Evolutionary conservation across 1,284 basidiomycete species (phyloP), one percentile per base, ranked within the genome.

Genomic region (Ustilago esculenta): DNA sequence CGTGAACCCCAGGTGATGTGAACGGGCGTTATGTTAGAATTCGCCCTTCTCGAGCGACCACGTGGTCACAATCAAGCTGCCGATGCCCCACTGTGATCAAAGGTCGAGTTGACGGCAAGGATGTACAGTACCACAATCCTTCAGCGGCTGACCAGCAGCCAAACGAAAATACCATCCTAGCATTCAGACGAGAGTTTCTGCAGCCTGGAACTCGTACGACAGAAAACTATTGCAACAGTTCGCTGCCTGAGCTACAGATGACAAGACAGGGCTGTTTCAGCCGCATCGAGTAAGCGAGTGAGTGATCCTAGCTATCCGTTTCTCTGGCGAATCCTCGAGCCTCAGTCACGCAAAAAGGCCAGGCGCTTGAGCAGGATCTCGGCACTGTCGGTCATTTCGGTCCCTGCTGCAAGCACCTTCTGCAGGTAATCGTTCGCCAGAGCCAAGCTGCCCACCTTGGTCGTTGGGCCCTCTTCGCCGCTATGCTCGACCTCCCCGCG

Each of bases 351-450:
- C 50, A 73, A 44, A 33, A 66, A 69, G 14, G 68, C 73, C 14
- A 81, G 49, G 15, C 72, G 72, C 44, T 76, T 76, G 29, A 80
- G 67, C 41, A 80, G 44, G 34, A 75, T 73, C 50, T 81, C 79
- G 20, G 79, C 79, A 37, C 74, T 53, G 23, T 69, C 72, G 14
- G 75, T 67, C 63, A 76, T 65, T 23, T 80, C 78, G 12, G 76
- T 79, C 10, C 76, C 75, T 15, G 75, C 73, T 10, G 66, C 65
- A n/a, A 80, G 66, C 15, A 80, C 78, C 41, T 79, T 77, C 32
- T 77, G 69, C 56, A 81, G 46, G 23, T 79, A 80, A 37, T 80
- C 77, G 39, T 70, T 65, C 3, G 79, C 79, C 34, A 77, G 61
- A 10, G 61, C 67, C 25, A 78, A 29, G 43, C 80, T 75, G 42